Percentiles rank a stretch among this genome's conserved stretches.
phyloP scores from a whole-genome alignment of 2,329 filamentous ascomycete genomes.

The Pseudogymnoascus sp. region DNA sequence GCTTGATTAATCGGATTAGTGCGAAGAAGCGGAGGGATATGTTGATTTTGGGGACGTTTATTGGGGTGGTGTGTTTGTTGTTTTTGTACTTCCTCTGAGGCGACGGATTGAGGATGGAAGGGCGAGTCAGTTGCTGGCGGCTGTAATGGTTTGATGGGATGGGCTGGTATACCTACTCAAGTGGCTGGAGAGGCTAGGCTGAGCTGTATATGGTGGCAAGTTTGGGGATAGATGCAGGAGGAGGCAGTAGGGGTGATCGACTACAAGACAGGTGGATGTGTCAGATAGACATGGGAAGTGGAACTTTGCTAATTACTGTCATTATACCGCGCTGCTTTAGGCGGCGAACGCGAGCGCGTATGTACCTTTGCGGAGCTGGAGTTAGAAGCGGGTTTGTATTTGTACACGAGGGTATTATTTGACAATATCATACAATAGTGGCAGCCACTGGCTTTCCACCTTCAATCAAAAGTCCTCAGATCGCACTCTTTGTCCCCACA shows the following conservation, averaged over 20 bases:
- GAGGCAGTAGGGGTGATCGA: neutral
- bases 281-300: constrained; percentile 3
- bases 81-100: constrained; percentile 69
- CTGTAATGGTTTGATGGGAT: neutral
- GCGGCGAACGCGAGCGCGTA: neutral
- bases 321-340: neutral
- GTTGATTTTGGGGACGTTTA: constrained; percentile 84
- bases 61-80: constrained; percentile 84
- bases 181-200: neutral
- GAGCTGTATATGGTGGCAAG: neutral
- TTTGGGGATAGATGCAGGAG: neutral
- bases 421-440: constrained; percentile 2
- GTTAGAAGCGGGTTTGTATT: constrained; percentile 7
- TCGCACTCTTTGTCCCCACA: constrained; percentile 9
- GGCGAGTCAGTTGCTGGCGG: constrained; percentile 1
- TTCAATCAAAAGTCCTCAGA: constrained; percentile 5
- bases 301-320: constrained; percentile 5
- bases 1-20: constrained; percentile 84
- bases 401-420: constrained; percentile 7
- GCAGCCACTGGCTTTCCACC: neutral
- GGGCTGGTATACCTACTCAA: neutral
- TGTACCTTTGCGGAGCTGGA: neutral
- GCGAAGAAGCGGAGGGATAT: constrained; percentile 92
- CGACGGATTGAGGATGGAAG: constrained; percentile 11
- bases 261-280: neutral